Evolutionary conservation across 208 protist genomes (phyloP).

Genomic region (Acanthamoeba divionensis): DNA sequence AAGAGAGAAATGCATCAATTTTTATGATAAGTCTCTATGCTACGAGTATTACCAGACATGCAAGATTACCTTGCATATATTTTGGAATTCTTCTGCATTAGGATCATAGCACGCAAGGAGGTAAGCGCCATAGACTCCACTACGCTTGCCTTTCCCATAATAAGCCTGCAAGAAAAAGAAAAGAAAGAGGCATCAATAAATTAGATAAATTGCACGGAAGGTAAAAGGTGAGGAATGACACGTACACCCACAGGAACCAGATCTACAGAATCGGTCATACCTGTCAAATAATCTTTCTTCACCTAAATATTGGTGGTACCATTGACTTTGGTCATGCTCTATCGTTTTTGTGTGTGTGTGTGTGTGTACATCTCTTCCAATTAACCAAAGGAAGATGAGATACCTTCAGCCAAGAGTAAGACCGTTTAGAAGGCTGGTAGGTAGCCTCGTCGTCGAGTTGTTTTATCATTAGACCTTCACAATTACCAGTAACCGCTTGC

Average conservation of each 20-base stretch:
- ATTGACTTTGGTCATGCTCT: too few relatives aligned
- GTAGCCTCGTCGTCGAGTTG: slow-evolving; percentile 89
- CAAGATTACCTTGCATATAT: slow-evolving; percentile 91
- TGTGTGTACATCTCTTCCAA: neutral
- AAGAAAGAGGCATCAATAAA: neutral
- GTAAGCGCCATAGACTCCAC: slow-evolving; percentile 93
- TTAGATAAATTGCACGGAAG: neutral
- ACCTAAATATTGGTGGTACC: neutral
- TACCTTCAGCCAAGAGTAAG: slow-evolving; percentile 96
- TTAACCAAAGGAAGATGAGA: neutral
- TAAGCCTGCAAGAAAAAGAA: neutral
- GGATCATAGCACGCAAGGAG: slow-evolving; percentile 97
- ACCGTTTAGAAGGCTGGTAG: slow-evolving; percentile 96
- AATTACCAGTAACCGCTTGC: slow-evolving; percentile 77
- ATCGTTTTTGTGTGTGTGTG: too few relatives aligned
- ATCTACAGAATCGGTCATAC: slow-evolving; percentile 96
- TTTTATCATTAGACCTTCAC: slow-evolving; percentile 98
- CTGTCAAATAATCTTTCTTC: slow-evolving; percentile 98
- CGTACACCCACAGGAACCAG: slow-evolving; percentile 97
- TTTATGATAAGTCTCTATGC: too few relatives aligned
- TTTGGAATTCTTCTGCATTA: slow-evolving; percentile 95
- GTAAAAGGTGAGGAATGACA: neutral
- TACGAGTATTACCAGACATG: too few relatives aligned
- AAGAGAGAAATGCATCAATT: neutral
- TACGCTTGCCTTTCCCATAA: slow-evolving; percentile 96